phyloP scores from a whole-genome alignment of 441 rosid genomes.

The Pelargonium myrrhifolium region DNA sequence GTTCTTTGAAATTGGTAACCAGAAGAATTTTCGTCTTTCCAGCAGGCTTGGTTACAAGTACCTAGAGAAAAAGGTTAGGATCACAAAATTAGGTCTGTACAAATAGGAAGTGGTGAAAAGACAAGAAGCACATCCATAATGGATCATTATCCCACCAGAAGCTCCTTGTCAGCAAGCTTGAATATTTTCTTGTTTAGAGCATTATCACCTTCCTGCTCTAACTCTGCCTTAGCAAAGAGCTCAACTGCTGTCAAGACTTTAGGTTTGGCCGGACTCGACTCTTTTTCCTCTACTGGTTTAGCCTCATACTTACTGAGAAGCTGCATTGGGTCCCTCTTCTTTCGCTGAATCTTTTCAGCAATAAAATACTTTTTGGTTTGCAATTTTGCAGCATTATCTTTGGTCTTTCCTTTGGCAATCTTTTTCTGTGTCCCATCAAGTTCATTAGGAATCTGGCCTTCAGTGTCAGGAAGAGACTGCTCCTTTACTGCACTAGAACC shows the following conservation, averaged over 20 bases:
- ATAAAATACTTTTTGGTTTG: constrained; percentile 35
- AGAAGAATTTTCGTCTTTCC: constrained; percentile 58
- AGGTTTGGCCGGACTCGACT: constrained; percentile 32
- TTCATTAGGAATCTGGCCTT: constrained; percentile 46
- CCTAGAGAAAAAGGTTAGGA: constrained; percentile 38
- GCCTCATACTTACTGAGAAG: constrained; percentile 45
- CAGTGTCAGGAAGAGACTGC: constrained; percentile 27
- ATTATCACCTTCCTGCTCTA: constrained; percentile 41
- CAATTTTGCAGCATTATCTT: constrained; percentile 29
- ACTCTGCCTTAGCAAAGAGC: constrained; percentile 48
- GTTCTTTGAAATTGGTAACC: constrained; percentile 63
- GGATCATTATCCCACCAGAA: constrained; percentile 55
- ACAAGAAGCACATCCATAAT: constrained; percentile 6
- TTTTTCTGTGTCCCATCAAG: constrained; percentile 50
- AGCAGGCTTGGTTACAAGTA: constrained; percentile 53
- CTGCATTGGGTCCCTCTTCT: constrained; percentile 57
- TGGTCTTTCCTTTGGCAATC: constrained; percentile 4
- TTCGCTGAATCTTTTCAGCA: constrained; percentile 64
- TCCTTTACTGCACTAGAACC: constrained; percentile 33
- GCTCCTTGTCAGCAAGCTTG: constrained; percentile 55
- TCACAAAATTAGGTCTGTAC: constrained; percentile 13
- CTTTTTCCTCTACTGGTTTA: constrained; percentile 29
- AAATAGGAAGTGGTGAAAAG: neutral
- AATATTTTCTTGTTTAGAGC: constrained; percentile 54
- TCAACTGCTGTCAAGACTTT: constrained; percentile 51